Base-by-base conservation (phyloP, 208 protist species). In the Novymonas esmeraldas region DNA sequence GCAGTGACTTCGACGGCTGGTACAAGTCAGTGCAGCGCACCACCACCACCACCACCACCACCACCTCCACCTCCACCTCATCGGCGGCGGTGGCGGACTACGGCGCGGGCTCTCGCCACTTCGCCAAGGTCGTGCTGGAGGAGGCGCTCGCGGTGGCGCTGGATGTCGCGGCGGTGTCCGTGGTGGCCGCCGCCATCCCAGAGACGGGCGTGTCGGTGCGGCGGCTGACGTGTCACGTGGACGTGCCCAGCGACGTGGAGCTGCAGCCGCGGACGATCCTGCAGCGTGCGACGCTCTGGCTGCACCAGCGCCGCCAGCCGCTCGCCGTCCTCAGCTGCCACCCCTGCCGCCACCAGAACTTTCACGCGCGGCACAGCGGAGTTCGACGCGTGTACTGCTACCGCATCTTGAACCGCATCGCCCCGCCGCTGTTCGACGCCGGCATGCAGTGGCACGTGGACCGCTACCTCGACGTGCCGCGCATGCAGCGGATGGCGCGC, bases 381-480 rank as follows among this genome's bases (percentile, higher is more conserved):
- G 72, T 90, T 64, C 76, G 85, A 41, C 84, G 92, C 4, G 77
- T 95, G 26, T 96, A 96, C 78, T 84, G 84, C 55, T 96, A 96
- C 65, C 92, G 92, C 56, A 92, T 96, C 45, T 77, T 93, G n/a
- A 96, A 96, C 72, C 88, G 92, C 36, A 76, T 96, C 20, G 92
- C 92, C 0, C 92, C 92, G 3, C 92, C 92, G 24, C 70, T 96
- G 22, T 93, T 95, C 62, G 89, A 95, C 36, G 89, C 85, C 2
- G 89, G 87, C 20, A 36, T 90, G 36, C 91, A 95, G 64, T 96
- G 92, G 89, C 92, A 96, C 74, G 87, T 96, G 0, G 89, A 95
- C 63, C 82, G 92, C 50, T 81, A 87, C 48, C 78, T 96, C 31
- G 86, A 96, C 63, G 79, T 92, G 10, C 55, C 80, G 2, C 78